These are phyloP conservation scores for Candida tammaniensis DNA, from an alignment of 805 yeast genomes.

Conservation along the genomic window DNA sequence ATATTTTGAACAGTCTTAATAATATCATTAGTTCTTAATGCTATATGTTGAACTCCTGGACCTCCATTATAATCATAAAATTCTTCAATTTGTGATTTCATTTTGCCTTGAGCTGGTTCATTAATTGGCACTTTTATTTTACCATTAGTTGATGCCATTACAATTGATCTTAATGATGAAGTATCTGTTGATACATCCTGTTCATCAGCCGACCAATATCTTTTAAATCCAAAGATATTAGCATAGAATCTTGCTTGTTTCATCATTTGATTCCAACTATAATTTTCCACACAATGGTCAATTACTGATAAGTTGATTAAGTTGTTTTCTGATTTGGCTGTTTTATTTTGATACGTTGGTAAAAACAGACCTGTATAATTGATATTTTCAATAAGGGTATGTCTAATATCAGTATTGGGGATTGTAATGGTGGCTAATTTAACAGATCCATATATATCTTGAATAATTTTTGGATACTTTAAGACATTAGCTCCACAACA, in stretches of 20 bases:
- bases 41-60: slow-evolving; percentile 84
- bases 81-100: slow-evolving; percentile 79
- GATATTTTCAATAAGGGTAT: slow-evolving; percentile 59
- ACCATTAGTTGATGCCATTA: slow-evolving; percentile 69
- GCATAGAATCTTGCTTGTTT: slow-evolving; percentile 59
- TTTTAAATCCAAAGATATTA: slow-evolving; percentile 65
- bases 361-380: slow-evolving; percentile 43
- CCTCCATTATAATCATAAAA: slow-evolving; percentile 72
- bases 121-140: slow-evolving; percentile 76
- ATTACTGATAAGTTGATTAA: slow-evolving; percentile 23
- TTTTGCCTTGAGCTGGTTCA: slow-evolving; percentile 72
- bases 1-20: slow-evolving; percentile 52
- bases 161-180: slow-evolving; percentile 70
- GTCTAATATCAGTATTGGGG: slow-evolving; percentile 60
- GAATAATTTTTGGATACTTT: slow-evolving; percentile 21
- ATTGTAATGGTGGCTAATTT: slow-evolving; percentile 44
- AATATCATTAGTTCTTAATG: slow-evolving; percentile 63
- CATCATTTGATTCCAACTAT: slow-evolving; percentile 66
- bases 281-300: slow-evolving; percentile 83
- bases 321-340: not conserved
- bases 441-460: slow-evolving; percentile 52
- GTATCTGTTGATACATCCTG: slow-evolving; percentile 65
- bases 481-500: slow-evolving; percentile 48
- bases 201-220: slow-evolving; percentile 86
- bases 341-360: slow-evolving; percentile 43